Evolutionary conservation across 1,284 basidiomycete species (phyloP).

Genomic region (Sporisorium sorghi): DNA sequence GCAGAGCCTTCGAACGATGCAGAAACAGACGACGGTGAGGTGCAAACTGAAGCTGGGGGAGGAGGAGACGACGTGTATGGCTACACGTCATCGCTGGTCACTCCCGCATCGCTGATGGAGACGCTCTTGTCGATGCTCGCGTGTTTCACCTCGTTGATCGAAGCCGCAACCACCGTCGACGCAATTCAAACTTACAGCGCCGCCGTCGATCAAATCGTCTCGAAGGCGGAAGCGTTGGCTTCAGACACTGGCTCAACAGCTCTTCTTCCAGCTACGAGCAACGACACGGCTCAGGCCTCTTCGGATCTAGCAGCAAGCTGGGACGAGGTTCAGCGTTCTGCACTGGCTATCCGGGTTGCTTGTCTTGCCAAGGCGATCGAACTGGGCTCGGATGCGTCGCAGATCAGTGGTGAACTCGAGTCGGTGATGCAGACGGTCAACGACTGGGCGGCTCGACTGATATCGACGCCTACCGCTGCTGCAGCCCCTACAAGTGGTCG

Average conservation of each 20-base stretch:
- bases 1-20: not conserved
- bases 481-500: not conserved
- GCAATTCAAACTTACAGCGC: conserved; percentile 14
- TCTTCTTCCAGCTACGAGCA: conserved; percentile 9
- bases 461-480: conserved; percentile 9
- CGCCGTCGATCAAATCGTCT: conserved; percentile 13
- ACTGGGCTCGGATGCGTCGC: conserved; percentile 7
- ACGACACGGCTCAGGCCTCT: conserved; percentile 9
- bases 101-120: conserved; percentile 46
- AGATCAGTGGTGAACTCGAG: conserved; percentile 21
- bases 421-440: conserved; percentile 21
- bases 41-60: not conserved
- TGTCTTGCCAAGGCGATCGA: conserved; percentile 20
- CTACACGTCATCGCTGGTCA: conserved; percentile 55
- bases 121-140: conserved; percentile 39
- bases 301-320: conserved; percentile 23
- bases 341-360: conserved; percentile 17
- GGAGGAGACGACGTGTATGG: conserved; percentile 30
- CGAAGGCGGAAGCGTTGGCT: conserved; percentile 8
- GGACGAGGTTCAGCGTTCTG: conserved; percentile 30
- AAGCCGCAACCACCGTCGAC: conserved; percentile 19
- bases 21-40: conserved; percentile 4
- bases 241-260: not conserved
- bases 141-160: conserved; percentile 35
- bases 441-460: conserved; percentile 21